A percentile compares a stretch with the other conserved stretches of the same genome.
Evolutionary conservation across 768 basidiomycete genomes (phyloP).

Genomic region (Collybia nuda): DNA sequence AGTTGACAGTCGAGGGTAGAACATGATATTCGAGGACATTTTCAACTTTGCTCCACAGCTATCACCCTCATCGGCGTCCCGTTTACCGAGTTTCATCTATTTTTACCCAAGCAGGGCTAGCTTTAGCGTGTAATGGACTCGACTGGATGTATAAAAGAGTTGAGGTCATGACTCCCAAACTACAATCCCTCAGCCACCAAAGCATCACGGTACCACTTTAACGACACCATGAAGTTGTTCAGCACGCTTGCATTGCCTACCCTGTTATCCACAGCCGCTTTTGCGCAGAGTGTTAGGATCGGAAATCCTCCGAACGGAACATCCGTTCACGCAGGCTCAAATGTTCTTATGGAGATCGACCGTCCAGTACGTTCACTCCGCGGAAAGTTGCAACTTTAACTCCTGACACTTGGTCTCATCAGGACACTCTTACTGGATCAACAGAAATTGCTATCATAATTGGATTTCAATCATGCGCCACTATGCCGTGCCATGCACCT

Average conservation of each 20-base stretch:
- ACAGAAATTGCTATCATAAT: conserved; percentile 47
- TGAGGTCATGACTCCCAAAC: too few relatives aligned
- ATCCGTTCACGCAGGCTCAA: conserved; percentile 32
- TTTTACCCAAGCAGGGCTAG: too few relatives aligned
- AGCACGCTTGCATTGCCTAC: conserved; percentile 6
- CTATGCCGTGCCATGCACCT: conserved; percentile 19
- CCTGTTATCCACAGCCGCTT: conserved; percentile 28
- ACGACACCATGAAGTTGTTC: conserved; percentile 7
- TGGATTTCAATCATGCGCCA: conserved; percentile 35
- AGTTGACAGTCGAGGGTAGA: too few relatives aligned
- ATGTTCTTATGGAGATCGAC: conserved; percentile 44
- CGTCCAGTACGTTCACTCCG: conserved; percentile 39
- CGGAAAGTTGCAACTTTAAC: background rate
- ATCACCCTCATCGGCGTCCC: too few relatives aligned
- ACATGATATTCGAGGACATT: too few relatives aligned
- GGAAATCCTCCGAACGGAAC: conserved; percentile 36
- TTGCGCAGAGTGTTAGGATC: conserved; percentile 42
- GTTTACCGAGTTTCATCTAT: too few relatives aligned
- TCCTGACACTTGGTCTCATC: conserved; percentile 27
- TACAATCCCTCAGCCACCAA: too few relatives aligned
- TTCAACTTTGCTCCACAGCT: too few relatives aligned
- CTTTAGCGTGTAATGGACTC: too few relatives aligned
- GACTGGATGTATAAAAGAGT: too few relatives aligned
- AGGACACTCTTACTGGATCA: conserved; percentile 28
- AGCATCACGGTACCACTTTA: background rate